Base-by-base conservation (phyloP, 2,329 filamentous ascomycete species). In the Stemphylium beticola region DNA sequence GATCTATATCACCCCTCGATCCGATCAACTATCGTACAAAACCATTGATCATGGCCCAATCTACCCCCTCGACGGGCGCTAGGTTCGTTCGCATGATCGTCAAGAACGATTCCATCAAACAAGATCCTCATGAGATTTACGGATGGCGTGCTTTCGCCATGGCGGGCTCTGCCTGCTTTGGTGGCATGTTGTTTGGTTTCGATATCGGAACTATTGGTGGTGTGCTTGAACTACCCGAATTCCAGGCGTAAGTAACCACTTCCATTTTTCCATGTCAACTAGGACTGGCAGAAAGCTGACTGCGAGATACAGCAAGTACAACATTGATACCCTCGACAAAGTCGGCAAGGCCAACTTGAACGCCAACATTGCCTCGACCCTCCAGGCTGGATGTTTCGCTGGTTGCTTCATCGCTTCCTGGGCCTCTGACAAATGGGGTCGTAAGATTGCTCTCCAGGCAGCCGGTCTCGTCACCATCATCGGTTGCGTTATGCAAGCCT, bases 51-150 rank as follows among this genome's bases (percentile, higher is more conserved):
- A 57, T 53, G 55, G 44, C 61, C 29, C 58, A 42, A 17, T 36
- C 42, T 14, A 9, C 11, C 29, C 56, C 52, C 29, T 57, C 65
- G 39, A 38, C 55, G 31, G 72, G 71, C 22, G 71, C 72, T 38
- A 62, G 61, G 31, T 70, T 87, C 61, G 79, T 88, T 51, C 79
- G 79, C 63, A 77, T 76, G 64, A 78, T 88, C 67, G 82, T 89
- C 64, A 83, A 83, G 74, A 90, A 90, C 78, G 86, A 91, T 72
- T 85, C 88, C 39, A 90, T 91, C 84, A 86, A 82, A 67, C 74
- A 77, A 32, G 87, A 90, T 68, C 87, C 87, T 15, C 79, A 81
- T 17, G 83, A 88, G 69, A 86, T 90, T 55, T 90, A 89, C 75
- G 86, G 86, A 67, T 90, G 87, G 87, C 82, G 87, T 51, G 85